Evolutionary conservation across 2,329 filamentous ascomycete species (phyloP).

Genomic region (Bertia moriformis): DNA sequence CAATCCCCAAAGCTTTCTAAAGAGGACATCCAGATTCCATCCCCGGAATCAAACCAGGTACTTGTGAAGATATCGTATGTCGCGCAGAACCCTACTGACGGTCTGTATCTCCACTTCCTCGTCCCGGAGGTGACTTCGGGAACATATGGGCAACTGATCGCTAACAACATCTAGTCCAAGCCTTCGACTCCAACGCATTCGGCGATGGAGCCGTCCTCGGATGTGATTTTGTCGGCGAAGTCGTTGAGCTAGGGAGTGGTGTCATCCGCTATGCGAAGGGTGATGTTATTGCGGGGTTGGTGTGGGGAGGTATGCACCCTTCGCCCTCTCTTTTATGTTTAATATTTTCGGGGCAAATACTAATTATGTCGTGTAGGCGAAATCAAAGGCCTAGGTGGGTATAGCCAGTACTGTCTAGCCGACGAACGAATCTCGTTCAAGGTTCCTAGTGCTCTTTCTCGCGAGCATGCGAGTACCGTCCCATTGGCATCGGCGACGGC

Average conservation of each 20-base stretch:
- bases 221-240: conserved; percentile 20
- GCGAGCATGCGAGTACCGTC: conserved; percentile 18
- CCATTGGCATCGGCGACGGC: conserved; percentile 22
- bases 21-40: conserved; percentile 3
- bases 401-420: conserved; percentile 21
- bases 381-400: conserved; percentile 18
- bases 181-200: conserved; percentile 18
- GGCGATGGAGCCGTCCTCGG: conserved; percentile 20
- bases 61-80: conserved; percentile 9
- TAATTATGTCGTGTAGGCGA: no score
- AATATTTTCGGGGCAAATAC: no score
- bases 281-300: conserved; percentile 12
- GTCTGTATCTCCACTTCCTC: no score
- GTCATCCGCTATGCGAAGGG: conserved; percentile 11
- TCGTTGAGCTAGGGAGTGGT: conserved; percentile 14
- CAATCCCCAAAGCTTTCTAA: conserved; percentile 2
- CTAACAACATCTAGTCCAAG: conserved; percentile 10
- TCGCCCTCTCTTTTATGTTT: no score
- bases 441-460: conserved; percentile 14
- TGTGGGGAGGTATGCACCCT: conserved; percentile 14
- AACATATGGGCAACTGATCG: background rate
- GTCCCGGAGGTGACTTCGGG: no score
- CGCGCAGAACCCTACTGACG: conserved; percentile 13
- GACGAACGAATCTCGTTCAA: conserved; percentile 24
- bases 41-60: conserved; percentile 7